Evolutionary conservation across 305 asterid genomes (phyloP), one percentile per base, ranked within the genome.

Genomic region (Fraxinus dipetala): DNA sequence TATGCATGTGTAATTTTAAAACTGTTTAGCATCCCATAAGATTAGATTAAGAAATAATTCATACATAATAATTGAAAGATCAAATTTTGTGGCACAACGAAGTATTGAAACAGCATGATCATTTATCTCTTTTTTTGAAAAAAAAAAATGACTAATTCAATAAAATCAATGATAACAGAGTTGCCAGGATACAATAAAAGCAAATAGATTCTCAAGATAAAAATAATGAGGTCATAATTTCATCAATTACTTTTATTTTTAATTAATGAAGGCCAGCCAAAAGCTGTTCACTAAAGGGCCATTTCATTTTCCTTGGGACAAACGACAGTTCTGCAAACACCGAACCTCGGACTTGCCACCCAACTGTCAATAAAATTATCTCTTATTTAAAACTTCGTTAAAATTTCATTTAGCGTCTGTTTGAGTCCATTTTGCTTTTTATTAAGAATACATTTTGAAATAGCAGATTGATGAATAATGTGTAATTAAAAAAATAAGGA

Each of bases 281-380:
- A 72, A 56, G 72, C 88, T 82, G 85, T 75, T 82, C 78, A 79
- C 35, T 76, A 36, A 76, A 79, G 78, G 72, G 75, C 78, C 82
- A 61, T 74, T 82, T 80, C 40, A 45, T 83, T 78, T 81, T 43
- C 85, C 83, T 85, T 76, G 88, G 85, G 78, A 82, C 74, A 59
- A 84, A 77, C 89, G 76, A 75, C 30, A 10, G n/a, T 75, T 18
- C 26, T 85, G 88, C 84, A 83, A n/a, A 51, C 10, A 34, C 70
- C 67, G 81, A 79, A 85, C 87, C 75, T 75, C 43, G 40, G 20
- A 85, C 80, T 59, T 31, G 65, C 35, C 80, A 69, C 81, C 45
- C 83, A 84, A 28, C 24, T 69, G 24, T 14, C 22, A 11, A 10
- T 30, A 67, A 67, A 6, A 24, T 28, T 67, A 1, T 65, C 73